phyloP scores from a whole-genome alignment of 306 rosid genomes.

The Lathyrus tuberosus region DNA sequence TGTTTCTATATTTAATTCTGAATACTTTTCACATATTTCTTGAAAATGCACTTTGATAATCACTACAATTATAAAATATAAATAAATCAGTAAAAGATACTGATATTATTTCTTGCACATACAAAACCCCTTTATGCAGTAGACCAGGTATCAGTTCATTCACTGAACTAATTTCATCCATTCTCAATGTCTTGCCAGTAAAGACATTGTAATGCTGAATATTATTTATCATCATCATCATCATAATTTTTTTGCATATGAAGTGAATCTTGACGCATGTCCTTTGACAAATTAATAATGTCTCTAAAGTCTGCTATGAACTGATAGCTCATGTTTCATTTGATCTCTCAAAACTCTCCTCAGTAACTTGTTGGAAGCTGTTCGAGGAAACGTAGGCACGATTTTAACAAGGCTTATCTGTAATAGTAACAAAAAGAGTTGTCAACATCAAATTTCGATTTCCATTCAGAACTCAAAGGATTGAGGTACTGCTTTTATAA shows the following conservation, averaged over 20 bases:
- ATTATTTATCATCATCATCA: background rate
- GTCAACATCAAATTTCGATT: background rate
- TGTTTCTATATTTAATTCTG: no score
- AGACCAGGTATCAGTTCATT: background rate
- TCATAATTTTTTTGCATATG: conserved; percentile 8
- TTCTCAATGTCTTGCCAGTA: background rate
- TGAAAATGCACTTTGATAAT: no score
- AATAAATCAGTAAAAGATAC: background rate
- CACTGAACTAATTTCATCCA: background rate
- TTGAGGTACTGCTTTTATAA: background rate
- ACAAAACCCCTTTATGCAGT: background rate
- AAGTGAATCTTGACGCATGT: conserved; percentile 7
- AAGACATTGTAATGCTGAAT: background rate
- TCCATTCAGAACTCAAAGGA: conserved; percentile 7
- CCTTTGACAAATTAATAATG: conserved; percentile 6
- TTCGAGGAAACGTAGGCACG: conserved; percentile 72
- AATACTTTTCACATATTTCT: no score
- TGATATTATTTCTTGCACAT: background rate
- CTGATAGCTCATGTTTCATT: conserved; percentile 65
- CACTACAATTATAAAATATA: no score
- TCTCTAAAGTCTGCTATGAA: conserved; percentile 64
- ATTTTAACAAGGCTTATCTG: conserved; percentile 69
- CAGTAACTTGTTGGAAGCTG: conserved; percentile 79
- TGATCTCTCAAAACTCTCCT: conserved; percentile 90
- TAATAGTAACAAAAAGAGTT: conserved; percentile 26